A percentile compares a stretch with the other conserved stretches of the same genome.
Evolutionary conservation across 1,139 yeast species (phyloP).

Genomic region (Diutina pseudorugosa): DNA sequence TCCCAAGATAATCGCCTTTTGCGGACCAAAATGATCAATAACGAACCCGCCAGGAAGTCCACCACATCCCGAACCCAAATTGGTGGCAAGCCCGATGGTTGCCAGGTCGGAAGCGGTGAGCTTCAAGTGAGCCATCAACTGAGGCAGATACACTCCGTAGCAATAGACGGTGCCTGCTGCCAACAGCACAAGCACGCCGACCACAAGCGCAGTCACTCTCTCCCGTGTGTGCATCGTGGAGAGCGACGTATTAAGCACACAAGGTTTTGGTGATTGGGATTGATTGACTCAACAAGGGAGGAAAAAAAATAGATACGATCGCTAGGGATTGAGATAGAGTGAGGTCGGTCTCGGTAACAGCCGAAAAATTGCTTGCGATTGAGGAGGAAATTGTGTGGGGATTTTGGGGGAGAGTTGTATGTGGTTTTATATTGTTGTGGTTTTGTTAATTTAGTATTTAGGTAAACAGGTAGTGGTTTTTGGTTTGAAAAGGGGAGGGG

Average conservation of each 20-base stretch:
- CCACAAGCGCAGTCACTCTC: constrained; percentile 8
- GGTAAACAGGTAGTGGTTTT: too few species aligned
- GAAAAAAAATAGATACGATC: too few species aligned
- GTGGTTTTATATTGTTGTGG: too few species aligned
- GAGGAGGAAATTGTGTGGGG: too few species aligned
- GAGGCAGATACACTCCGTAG: constrained; percentile 65
- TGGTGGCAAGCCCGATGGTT: constrained; percentile 46
- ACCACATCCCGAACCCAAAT: constrained; percentile 53
- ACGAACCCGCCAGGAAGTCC: constrained; percentile 60
- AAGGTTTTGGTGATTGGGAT: too few species aligned
- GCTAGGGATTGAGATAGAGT: too few species aligned
- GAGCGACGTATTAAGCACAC: background rate
- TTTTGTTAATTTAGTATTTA: too few species aligned
- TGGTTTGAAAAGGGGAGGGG: too few species aligned
- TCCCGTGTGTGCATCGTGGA: background rate
- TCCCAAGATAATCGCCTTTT: constrained; percentile 39
- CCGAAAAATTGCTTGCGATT: too few species aligned
- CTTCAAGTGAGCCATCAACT: constrained; percentile 42
- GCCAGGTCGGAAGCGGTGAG: constrained; percentile 53
- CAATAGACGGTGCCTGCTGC: constrained; percentile 62
- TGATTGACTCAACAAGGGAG: too few species aligned
- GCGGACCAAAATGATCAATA: constrained; percentile 51
- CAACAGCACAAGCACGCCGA: constrained; percentile 23
- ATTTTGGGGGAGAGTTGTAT: too few species aligned
- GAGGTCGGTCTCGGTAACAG: too few species aligned